Conservation (phyloP, 768 basidiomycete species). For the Collybia sordida region DNA sequence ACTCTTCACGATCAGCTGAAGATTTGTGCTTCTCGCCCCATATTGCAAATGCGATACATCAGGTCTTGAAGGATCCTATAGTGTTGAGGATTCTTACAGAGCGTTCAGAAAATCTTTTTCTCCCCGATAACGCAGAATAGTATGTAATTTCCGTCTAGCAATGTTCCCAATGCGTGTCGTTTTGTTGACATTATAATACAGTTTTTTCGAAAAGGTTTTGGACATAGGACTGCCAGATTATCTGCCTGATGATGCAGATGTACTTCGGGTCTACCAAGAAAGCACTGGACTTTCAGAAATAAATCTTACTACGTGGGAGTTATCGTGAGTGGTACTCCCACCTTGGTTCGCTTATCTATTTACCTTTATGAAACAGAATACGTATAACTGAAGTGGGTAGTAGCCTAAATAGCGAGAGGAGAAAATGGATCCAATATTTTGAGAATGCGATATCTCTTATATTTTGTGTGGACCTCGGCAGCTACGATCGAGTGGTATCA, state of each 20-base stretch:
- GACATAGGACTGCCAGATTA: conserved; percentile 79
- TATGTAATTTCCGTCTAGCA: conserved; percentile 40
- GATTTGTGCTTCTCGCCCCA: conserved; percentile 46
- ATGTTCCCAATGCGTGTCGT: too few relatives aligned
- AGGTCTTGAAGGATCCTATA: conserved; percentile 69
- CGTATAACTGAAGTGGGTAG: conserved; percentile 77
- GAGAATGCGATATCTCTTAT: conserved; percentile 64
- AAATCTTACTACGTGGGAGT: conserved; percentile 64
- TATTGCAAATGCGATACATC: conserved; percentile 64
- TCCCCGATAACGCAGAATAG: conserved; percentile 96
- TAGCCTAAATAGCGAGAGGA: conserved; percentile 69
- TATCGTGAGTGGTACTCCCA: conserved; percentile 43
- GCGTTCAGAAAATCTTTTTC: conserved; percentile 76
- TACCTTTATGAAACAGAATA: not conserved
- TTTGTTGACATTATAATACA: conserved; percentile 20
- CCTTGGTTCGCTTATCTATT: not conserved
- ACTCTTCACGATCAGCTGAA: too few relatives aligned
- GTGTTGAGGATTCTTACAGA: conserved; percentile 52
- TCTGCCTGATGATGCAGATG: conserved; percentile 81
- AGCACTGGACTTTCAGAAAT: conserved; percentile 92
- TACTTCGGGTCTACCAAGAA: conserved; percentile 81
- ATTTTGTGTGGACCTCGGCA: conserved; percentile 69
- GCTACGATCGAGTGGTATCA: conserved; percentile 73
- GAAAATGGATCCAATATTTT: conserved; percentile 72
- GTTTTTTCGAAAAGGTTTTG: conserved; percentile 82